Base-by-base conservation (phyloP, 2,329 filamentous ascomycete genomes). In the Epichloe sp. region DNA sequence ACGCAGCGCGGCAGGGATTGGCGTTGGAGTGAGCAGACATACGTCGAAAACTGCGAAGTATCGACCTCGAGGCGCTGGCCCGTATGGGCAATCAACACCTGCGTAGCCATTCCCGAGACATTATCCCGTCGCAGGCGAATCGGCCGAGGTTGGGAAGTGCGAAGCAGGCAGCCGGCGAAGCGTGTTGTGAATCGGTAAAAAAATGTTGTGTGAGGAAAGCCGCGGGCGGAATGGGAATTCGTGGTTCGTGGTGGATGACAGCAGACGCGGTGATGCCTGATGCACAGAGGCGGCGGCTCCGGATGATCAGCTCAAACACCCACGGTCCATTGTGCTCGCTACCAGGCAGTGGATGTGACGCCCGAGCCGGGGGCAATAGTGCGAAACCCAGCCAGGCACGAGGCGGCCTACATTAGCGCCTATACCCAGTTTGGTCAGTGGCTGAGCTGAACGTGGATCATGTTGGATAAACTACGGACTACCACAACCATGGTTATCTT, bases 41-140 rank as follows among this genome's bases (percentile, higher is more conserved):
- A 88, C 85, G 83, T 85, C 60, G 78, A 76, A 69, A 91, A 86
- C 64, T 82, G 79, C 57, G 82, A 77, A 58, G 83, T 80, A 71
- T 95, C 87, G 67, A 86, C 79, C 67, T 83, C 77, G 65, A 95
- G 78, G 71, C 85, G 84, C 76, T 88, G 84, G 75, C 91, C 91
- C 70, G 86, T 89, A 73, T 95, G 90, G 77, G 88, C 89, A 66
- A 95, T 84, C 75, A 88, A 87, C 70, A 95, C 83, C 73, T 88
- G 82, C 67, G 91, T 80, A 74, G 87, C 86, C 88, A 95, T 95
- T 52, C 71, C 75, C 79, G 71, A 73, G 71, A 71, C 74, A 77
- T 76, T 52, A 63, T 70, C 70, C 66, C 62, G 60, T 61, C 54
- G 53, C 59, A 59, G 57, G 56, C 47, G 51, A 58, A 58, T 36